Base-by-base conservation (phyloP, 305 asterid genomes). In the Plantago rigida region DNA sequence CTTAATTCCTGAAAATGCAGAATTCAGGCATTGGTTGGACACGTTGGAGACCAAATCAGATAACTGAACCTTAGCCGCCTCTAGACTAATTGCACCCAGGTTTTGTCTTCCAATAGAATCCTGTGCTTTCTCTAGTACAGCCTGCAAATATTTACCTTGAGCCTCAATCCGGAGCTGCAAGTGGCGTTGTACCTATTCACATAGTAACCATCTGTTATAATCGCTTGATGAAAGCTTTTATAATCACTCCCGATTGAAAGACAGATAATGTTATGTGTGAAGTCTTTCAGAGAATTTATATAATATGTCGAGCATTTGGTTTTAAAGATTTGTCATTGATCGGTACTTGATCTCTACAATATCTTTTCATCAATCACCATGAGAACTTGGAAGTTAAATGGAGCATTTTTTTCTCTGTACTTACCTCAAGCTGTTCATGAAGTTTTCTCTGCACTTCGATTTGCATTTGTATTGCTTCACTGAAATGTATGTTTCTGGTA, bases 351-450 rank as follows among this genome's bases (percentile, higher is more conserved):
- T 41, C 9, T 41, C 44, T 36, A 7, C 44, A 36, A 36, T 5
- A 36, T 36, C 10, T 36, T 8, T 41, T 9, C 45, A 9, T 41
- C 45, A 41, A 41, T 41, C 45, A 41, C 45, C 45, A 41, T 41
- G 3, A 1, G 45, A 9, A 8, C 12, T 41, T 41, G 45, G 13
- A 41, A 41, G 3, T 50, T 50, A 17, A 1, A 17, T 12, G 58
- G 10, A 41, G 45, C 45, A 41, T 41, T 41, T 41, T 34, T 34
- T 26, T n/a, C 19, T 26, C 34, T 14, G 12, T 67, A 28, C 47
- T 72, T 80, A 90, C 97, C 95, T 90, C 96, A 36, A 90, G 86
- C 79, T 87, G 97, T 69, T 90, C 95, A 14, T 87, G 94, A 31
- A 90, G 82, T 71, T 87, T 81, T 78, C 83, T 79, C 64, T 90